Evolutionary conservation across 257 asterid genomes (phyloP).

Genomic region (Echites panduratus): DNA sequence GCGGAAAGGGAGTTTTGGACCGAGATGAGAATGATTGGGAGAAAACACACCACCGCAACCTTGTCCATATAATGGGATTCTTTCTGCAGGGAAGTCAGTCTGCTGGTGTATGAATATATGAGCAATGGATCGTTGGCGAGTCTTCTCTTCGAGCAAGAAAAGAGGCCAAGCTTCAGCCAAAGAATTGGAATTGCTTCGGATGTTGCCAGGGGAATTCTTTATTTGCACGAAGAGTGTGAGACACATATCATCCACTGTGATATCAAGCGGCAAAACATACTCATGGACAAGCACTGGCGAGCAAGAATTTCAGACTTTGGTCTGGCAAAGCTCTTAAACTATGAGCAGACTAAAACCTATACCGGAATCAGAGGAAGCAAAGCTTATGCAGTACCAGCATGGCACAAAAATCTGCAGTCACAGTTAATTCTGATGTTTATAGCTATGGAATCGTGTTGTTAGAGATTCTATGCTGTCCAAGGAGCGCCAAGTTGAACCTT

Average conservation of each 20-base stretch:
- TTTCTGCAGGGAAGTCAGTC: constrained; percentile 35
- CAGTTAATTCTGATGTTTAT: constrained; percentile 51
- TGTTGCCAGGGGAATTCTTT: constrained; percentile 46
- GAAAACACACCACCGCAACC: constrained; percentile 49
- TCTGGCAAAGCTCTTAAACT: constrained; percentile 44
- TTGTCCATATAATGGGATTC: constrained; percentile 49
- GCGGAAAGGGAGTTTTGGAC: constrained; percentile 37
- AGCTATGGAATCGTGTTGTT: constrained; percentile 52
- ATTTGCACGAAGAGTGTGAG: constrained; percentile 56
- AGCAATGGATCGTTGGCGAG: constrained; percentile 47
- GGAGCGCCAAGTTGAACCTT: constrained; percentile 26
- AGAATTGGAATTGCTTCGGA: constrained; percentile 31
- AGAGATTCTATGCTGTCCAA: constrained; percentile 40
- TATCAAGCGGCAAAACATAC: constrained; percentile 57
- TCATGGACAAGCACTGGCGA: constrained; percentile 33
- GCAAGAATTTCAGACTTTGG: constrained; percentile 57
- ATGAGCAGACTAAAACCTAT: constrained; percentile 41
- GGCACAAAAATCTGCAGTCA: constrained; percentile 40
- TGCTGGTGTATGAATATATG: constrained; percentile 54
- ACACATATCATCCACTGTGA: constrained; percentile 57
- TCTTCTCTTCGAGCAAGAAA: constrained; percentile 23
- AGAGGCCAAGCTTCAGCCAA: constrained; percentile 27
- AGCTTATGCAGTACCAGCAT: constrained; percentile 55
- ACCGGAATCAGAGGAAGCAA: constrained; percentile 46
- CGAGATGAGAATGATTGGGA: constrained; percentile 42